Conservation (phyloP, 352 stramenopile species). For the Globisporangium acanthophoron region DNA sequence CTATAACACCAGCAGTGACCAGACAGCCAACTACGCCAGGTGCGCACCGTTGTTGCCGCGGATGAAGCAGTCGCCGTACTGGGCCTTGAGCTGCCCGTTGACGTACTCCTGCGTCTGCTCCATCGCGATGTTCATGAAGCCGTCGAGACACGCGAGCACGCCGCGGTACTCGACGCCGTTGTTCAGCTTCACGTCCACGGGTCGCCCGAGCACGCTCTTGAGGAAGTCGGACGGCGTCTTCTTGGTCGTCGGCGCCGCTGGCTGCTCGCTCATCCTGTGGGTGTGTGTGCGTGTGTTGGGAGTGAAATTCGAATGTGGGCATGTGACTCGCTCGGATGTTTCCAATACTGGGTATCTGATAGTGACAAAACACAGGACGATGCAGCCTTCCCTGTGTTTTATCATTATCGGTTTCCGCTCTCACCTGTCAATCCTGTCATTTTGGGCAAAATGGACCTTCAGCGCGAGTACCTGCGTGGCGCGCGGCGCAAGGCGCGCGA, state of each 20-base stretch:
- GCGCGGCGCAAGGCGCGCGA: conserved; percentile 46
- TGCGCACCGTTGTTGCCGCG: conserved; percentile 97
- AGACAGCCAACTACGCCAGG: conserved; percentile 1
- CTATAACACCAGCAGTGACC: background rate
- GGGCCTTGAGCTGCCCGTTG: conserved; percentile 98
- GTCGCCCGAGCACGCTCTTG: conserved; percentile 91
- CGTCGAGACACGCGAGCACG: conserved; percentile 98
- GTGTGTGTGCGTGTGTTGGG: background rate
- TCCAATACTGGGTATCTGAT: background rate
- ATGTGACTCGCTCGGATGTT: background rate
- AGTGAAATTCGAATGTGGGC: background rate
- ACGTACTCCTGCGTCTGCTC: conserved; percentile 99
- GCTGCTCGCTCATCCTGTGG: conserved; percentile 10
- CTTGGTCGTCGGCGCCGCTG: conserved; percentile 29
- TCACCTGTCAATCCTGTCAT: background rate
- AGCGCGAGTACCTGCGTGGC: conserved; percentile 54
- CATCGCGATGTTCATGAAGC: conserved; percentile 99
- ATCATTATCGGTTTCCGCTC: background rate
- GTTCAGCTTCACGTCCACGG: conserved; percentile 99
- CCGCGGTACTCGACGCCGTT: conserved; percentile 98
- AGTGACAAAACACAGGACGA: conserved; percentile 12
- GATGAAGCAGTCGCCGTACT: conserved; percentile 99
- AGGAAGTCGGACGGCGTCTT: conserved; percentile 91
- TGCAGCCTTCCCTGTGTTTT: background rate
- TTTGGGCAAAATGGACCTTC: conserved; percentile 23